phyloP scores from a whole-genome alignment of 2,329 filamentous ascomycete genomes.

The Aspergillus spinulosporus region DNA sequence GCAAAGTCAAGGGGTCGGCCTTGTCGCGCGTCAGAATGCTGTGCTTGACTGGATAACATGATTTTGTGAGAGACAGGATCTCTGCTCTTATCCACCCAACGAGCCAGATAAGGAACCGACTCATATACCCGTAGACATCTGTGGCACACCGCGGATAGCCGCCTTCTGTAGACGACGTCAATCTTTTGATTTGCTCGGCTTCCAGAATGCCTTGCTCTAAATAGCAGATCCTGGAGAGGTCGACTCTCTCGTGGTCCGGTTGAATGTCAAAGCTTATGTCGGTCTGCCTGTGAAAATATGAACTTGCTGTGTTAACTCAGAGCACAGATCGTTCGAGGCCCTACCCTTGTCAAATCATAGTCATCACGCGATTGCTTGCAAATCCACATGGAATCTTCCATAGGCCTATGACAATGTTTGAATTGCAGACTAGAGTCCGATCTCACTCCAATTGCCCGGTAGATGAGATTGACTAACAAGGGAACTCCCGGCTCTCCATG shows the following conservation, averaged over 20 bases:
- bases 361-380: neutral
- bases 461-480: neutral
- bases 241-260: neutral
- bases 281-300: neutral
- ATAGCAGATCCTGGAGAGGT: neutral
- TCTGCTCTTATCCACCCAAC: neutral
- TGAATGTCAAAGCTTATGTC: neutral
- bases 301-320: neutral
- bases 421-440: neutral
- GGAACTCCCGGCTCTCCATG: constrained; percentile 16
- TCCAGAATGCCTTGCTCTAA: neutral
- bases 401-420: constrained; percentile 1
- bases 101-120: neutral
- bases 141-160: constrained; percentile 8
- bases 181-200: neutral
- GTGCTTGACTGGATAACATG: constrained; percentile 12
- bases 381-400: neutral
- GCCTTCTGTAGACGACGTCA: constrained; percentile 4
- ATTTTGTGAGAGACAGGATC: constrained; percentile 2
- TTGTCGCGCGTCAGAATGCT: neutral
- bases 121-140: constrained; percentile 4
- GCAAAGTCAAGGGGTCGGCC: neutral
- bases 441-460: neutral
- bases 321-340: constrained; percentile 1
- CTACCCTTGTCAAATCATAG: neutral